Percentiles rank a stretch among this genome's conserved stretches.
phyloP scores from a whole-genome alignment of 768 basidiomycete species.

The Dacryopinax spathularia region DNA sequence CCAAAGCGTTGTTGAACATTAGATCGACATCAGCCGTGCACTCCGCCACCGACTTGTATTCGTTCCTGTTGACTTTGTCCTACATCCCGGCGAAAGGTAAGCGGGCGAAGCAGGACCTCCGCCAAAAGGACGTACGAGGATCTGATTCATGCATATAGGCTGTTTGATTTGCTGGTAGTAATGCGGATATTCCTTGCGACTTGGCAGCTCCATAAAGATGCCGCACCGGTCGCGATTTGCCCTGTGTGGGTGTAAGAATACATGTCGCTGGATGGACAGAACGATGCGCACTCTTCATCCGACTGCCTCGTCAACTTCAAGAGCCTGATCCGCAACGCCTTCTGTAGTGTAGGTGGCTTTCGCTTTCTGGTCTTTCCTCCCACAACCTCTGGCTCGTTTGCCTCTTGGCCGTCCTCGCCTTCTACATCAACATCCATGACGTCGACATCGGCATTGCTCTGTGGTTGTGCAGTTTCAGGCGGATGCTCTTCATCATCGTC shows the following conservation, averaged over 20 bases:
- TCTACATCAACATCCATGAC: conserved; percentile 5
- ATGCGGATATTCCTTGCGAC: conserved; percentile 58
- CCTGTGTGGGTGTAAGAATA: conserved; percentile 5
- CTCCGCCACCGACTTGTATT: conserved; percentile 49
- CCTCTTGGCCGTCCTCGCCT: conserved; percentile 22
- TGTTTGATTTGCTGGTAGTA: conserved; percentile 71
- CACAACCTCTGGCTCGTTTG: conserved; percentile 39
- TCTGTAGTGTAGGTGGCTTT: conserved; percentile 6
- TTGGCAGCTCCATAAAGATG: conserved; percentile 76
- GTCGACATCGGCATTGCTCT: neutral
- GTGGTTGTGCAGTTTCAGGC: neutral
- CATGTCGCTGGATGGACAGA: neutral
- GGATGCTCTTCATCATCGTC: conserved; percentile 20
- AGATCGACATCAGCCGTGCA: conserved; percentile 81
- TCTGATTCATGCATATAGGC: conserved; percentile 62
- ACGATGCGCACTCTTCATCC: conserved; percentile 44
- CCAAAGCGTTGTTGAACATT: conserved; percentile 76
- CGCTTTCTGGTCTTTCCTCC: conserved; percentile 24
- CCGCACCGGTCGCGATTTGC: conserved; percentile 55
- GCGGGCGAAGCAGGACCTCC: neutral
- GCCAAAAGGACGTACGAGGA: conserved; percentile 42
- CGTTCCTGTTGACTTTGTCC: conserved; percentile 70
- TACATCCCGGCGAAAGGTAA: conserved; percentile 22
- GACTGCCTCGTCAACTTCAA: conserved; percentile 61
- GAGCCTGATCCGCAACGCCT: conserved; percentile 43